Evolutionary conservation across 257 asterid species (phyloP), one percentile per base, ranked within the genome.

Genomic region (Solanum pennellii): DNA sequence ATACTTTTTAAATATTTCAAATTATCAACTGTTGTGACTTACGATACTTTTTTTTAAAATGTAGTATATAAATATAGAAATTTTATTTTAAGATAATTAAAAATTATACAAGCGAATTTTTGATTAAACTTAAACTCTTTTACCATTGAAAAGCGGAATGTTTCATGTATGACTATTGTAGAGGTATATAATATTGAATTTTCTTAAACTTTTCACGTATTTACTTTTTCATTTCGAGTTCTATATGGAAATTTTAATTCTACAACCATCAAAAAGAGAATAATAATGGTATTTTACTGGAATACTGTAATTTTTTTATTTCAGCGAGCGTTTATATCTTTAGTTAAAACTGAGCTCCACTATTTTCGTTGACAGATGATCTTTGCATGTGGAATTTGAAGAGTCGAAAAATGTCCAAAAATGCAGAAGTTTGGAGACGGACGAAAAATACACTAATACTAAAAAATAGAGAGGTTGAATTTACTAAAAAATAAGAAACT

Each of bases 31-130:
- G 5, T 35, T 35, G 1, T 35, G 7, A 35, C 1, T 35, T 35
- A 35, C 5, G 7, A 0, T 35, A 35, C 1, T 35, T 35, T 5
- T 35, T 35, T 35, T 35, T 0, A 33, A 33, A 35, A 35, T 35
- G 1, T 35, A 35, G 1, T 35, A 35, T 5, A 37, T 37, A 37
- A 37, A 37, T 0, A 37, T 37, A 37, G 0, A 5, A 37, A 37
- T 5, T 37, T 37, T 5, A 37, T 5, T 37, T 37, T 5, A 37
- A 37, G 0, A 37, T 5, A 37, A 37, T 37, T 37, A 5, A 37
- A 0, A 0, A 37, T 37, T 37, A 1, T 37, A 37, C 7, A 1
- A 5, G 1, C 39, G 0, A 37, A 5, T 37, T 37, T 6, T 35
- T 1, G 0, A 35, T 5, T 5, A 35, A 35, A 35, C 1, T 5